Conservation (phyloP, 805 yeast genomes). For the Millerozyma miso region DNA sequence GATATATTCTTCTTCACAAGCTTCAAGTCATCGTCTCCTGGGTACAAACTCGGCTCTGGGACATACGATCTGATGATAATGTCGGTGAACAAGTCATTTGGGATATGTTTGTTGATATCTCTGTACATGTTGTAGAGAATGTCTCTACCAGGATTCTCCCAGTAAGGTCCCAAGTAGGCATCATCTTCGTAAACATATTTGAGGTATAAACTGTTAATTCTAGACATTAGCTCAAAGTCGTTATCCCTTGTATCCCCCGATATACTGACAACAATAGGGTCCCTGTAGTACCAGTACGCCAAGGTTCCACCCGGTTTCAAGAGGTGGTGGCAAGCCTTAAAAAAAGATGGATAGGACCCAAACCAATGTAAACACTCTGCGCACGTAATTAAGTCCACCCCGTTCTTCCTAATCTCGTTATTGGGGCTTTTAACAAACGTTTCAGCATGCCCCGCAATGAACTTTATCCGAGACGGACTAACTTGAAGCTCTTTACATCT, state of each 20-base stretch:
- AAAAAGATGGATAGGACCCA: conserved; percentile 27
- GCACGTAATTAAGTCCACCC: conserved; percentile 36
- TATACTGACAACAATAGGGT: conserved; percentile 32
- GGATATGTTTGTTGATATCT: conserved; percentile 40
- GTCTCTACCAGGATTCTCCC: conserved; percentile 83
- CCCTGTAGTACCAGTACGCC: conserved; percentile 41
- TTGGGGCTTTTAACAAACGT: conserved; percentile 15
- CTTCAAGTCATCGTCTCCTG: conserved; percentile 18
- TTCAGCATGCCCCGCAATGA: conserved; percentile 31
- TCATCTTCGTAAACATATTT: conserved; percentile 41
- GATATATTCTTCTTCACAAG: conserved; percentile 37
- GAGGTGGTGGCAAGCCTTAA: conserved; percentile 29
- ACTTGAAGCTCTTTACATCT: conserved; percentile 23
- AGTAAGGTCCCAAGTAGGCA: conserved; percentile 55
- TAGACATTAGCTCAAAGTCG: conserved; percentile 13
- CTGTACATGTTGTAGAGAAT: conserved; percentile 43
- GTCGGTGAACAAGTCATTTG: conserved; percentile 39
- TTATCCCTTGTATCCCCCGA: conserved; percentile 7
- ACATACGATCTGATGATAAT: conserved; percentile 22
- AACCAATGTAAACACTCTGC: conserved; percentile 45
- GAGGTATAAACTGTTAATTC: conserved; percentile 26
- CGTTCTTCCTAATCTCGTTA: conserved; percentile 11
- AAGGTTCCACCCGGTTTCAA: conserved; percentile 39
- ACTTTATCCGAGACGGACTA: conserved; percentile 24
- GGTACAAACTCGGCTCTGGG: conserved; percentile 13